Evolutionary conservation across 192 early-diverging fungal species (phyloP).

Genomic region (Kickxella alabastrina): DNA sequence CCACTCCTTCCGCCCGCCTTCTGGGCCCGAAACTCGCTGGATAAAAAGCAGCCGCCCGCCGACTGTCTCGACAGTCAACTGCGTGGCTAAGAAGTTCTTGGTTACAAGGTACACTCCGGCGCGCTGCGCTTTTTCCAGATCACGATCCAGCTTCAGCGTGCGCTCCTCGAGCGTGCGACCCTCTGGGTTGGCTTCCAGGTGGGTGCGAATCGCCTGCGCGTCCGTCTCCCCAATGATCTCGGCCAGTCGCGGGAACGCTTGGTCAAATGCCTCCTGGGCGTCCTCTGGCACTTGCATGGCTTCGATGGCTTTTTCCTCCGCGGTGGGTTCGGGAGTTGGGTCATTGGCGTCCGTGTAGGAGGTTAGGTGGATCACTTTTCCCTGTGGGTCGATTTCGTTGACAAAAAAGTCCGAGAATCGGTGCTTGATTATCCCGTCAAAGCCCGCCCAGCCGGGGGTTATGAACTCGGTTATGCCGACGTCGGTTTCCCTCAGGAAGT

Average conservation of each 20-base stretch:
- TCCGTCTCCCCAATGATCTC: constrained; percentile 23
- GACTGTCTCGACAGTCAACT: constrained; percentile 36
- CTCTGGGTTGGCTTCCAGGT: constrained; percentile 12
- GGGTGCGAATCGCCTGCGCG: constrained; percentile 16
- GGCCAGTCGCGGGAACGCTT: constrained; percentile 21
- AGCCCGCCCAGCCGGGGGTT: constrained; percentile 29
- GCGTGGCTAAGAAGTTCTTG: constrained; percentile 42
- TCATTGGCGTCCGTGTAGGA: constrained; percentile 33
- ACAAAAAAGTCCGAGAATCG: constrained; percentile 90
- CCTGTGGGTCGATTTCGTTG: constrained; percentile 77
- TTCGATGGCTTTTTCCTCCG: constrained; percentile 28
- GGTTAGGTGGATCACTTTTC: constrained; percentile 68
- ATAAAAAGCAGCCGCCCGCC: constrained; percentile 37
- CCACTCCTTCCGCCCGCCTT: neutral
- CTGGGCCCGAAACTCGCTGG: too few species aligned
- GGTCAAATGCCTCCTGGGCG: constrained; percentile 17
- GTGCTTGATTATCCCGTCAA: constrained; percentile 50
- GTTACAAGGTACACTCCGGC: constrained; percentile 45
- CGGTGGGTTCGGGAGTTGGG: constrained; percentile 22
- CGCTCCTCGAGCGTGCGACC: constrained; percentile 13
- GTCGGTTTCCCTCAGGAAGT: constrained; percentile 54
- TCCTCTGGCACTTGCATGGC: constrained; percentile 28
- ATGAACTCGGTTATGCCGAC: constrained; percentile 65
- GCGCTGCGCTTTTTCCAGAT: constrained; percentile 38
- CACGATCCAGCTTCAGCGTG: constrained; percentile 23